Evolutionary conservation across 2,329 filamentous ascomycete genomes (phyloP).

Genomic region (Botrytis galanthina): DNA sequence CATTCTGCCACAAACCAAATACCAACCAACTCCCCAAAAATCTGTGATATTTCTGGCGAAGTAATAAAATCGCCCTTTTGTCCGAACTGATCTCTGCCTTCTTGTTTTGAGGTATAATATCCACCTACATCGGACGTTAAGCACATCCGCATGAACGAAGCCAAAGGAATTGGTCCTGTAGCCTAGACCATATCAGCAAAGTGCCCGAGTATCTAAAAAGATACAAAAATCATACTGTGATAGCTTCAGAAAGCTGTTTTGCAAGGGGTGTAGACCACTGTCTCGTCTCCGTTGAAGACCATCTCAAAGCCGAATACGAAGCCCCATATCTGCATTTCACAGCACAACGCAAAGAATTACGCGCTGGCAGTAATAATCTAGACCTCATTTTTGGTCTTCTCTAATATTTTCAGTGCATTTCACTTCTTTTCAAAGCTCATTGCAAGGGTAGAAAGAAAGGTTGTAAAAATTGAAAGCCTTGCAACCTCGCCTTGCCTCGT

Average conservation of each 20-base stretch:
- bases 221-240: constrained; percentile 58
- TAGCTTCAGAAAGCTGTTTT: constrained; percentile 81
- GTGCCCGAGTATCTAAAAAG: background rate
- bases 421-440: background rate
- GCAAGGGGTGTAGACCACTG: constrained; percentile 92
- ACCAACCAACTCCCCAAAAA: constrained; percentile 92
- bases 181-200: constrained; percentile 51
- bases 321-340: constrained; percentile 26
- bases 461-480: constrained; percentile 21
- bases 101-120: constrained; percentile 79
- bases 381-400: constrained; percentile 33
- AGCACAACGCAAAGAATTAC: constrained; percentile 31
- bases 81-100: constrained; percentile 84
- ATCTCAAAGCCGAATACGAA: constrained; percentile 29
- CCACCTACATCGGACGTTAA: constrained; percentile 86
- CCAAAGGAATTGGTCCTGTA: constrained; percentile 87
- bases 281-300: constrained; percentile 35
- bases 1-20: constrained; percentile 97
- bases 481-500: constrained; percentile 11
- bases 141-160: constrained; percentile 98
- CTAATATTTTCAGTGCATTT: constrained; percentile 25
- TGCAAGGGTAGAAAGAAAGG: constrained; percentile 12
- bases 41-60: constrained; percentile 93
- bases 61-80: constrained; percentile 92
- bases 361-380: constrained; percentile 29